Evolutionary conservation across 805 yeast genomes (phyloP), one percentile per base, ranked within the genome.

Genomic region (Kuraishia piskuri): DNA sequence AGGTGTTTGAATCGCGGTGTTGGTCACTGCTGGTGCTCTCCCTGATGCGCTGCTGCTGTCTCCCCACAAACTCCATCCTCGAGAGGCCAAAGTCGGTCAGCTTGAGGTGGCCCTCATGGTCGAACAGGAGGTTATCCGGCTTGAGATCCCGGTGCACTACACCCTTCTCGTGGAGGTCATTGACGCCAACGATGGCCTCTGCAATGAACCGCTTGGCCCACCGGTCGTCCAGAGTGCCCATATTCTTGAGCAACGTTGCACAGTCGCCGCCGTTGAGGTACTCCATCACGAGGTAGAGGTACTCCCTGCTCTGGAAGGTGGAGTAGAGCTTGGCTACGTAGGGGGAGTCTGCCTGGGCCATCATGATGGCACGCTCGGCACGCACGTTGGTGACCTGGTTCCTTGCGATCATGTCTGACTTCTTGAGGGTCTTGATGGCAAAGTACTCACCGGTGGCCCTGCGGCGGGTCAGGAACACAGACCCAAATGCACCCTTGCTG

Each of bases 401-500:
- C 70, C 92, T 94, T 1, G 96, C 92, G 56, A 94, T 84, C 98
- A 94, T 94, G 68, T 94, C 98, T 2, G 95, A 79, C 68, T 94
- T 94, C 61, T 84, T 88, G 57, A 94, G 71, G 14, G 90, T 94
- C 66, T 94, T 94, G 57, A 94, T 90, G 0, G 99, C 99, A 60
- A 88, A 92, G 67, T 90, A 88, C 57, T 95, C 99, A 3, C 97
- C 97, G 0, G 97, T 92, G 12, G 86, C 68, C 61, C 83, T 85
- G 62, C 94, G 79, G 58, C 84, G 82, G 0, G 96, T 91, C 8
- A 94, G 74, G 67, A 84, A 94, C 2, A 94, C 99, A 40, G 95
- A 86, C 0, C 99, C 99, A 74, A 91, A 94, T 0, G 99, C 99
- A 46, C 99, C 99, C 63, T 90, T 88, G 62, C 96, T 89, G 51